Evolutionary conservation across 106 monocot species (phyloP).

Genomic region (Ottelia alismoides): DNA sequence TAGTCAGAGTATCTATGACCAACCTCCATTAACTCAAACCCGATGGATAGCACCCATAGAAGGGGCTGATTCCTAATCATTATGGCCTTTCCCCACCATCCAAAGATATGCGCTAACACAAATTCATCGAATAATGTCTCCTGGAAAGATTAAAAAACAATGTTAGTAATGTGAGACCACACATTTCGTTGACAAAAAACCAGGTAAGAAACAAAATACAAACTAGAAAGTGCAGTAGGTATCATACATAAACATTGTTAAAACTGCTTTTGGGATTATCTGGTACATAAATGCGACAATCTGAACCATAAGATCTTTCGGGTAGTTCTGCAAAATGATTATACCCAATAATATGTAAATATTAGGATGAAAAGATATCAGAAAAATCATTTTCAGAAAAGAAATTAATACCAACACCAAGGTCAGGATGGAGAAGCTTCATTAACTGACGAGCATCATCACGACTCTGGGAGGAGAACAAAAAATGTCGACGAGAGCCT

Average conservation of each 20-base stretch:
- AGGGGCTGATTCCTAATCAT: slow-evolving; percentile 96
- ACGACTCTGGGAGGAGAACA: slow-evolving; percentile 63
- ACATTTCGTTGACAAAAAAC: too few species aligned
- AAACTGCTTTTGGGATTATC: slow-evolving; percentile 91
- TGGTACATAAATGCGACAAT: slow-evolving; percentile 97
- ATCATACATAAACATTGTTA: slow-evolving; percentile 97
- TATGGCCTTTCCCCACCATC: slow-evolving; percentile 99
- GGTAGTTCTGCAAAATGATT: slow-evolving; percentile 69
- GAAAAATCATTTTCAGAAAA: background rate
- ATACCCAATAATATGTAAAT: too few species aligned
- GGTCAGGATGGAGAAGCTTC: slow-evolving; percentile 93
- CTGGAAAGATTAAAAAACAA: slow-evolving; percentile 47
- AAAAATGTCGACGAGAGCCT: too few species aligned
- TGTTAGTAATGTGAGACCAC: too few species aligned
- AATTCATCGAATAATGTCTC: slow-evolving; percentile 97
- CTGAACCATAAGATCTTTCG: slow-evolving; percentile 90
- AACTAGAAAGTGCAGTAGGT: background rate
- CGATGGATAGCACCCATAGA: slow-evolving; percentile 91
- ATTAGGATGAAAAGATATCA: too few species aligned
- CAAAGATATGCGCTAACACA: slow-evolving; percentile 93
- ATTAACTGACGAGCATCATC: slow-evolving; percentile 94
- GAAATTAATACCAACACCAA: slow-evolving; percentile 68
- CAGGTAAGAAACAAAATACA: too few species aligned
- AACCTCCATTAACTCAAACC: slow-evolving; percentile 98
- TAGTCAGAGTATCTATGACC: too few species aligned